phyloP scores from a whole-genome alignment of 106 monocot genomes.

The Dendrobium catenatum region DNA sequence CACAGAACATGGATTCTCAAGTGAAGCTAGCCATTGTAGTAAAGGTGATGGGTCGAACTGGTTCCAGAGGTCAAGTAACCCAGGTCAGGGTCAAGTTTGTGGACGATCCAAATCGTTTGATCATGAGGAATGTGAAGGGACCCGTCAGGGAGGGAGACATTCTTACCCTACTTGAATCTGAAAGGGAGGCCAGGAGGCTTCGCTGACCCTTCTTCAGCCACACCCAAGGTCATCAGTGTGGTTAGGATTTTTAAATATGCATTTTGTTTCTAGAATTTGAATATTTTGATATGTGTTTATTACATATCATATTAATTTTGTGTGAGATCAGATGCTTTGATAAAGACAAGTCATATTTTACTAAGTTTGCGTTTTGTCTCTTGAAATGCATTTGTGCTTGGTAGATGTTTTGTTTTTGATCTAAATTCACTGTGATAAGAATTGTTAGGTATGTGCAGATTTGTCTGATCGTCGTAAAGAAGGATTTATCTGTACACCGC shows the following conservation, averaged over 20 bases:
- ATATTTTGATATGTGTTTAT: not conserved
- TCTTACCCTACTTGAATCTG: conserved; percentile 6
- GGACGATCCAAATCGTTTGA: conserved; percentile 5
- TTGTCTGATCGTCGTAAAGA: not conserved
- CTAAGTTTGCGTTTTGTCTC: not conserved
- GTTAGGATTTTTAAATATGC: not conserved
- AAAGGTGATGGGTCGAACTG: conserved; percentile 8
- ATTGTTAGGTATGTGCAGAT: not conserved
- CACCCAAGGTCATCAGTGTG: not conserved
- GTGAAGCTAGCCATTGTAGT: conserved; percentile 1
- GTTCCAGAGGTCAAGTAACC: conserved; percentile 8
- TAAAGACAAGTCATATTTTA: not conserved
- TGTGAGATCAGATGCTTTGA: not conserved
- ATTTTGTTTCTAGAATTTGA: not conserved
- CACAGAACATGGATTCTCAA: conserved; percentile 4
- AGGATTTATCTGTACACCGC: not conserved
- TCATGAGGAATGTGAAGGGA: conserved; percentile 9
- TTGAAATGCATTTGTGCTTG: not conserved
- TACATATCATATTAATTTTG: too few relatives aligned
- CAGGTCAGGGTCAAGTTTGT: conserved; percentile 8
- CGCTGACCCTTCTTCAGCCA: not conserved
- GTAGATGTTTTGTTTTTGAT: not conserved
- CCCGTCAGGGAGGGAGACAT: conserved; percentile 7
- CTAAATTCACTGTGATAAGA: not conserved
- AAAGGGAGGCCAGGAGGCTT: conserved; percentile 10